Conservation (phyloP, 495 filamentous ascomycete species). For the Paragyromitra xinjiangensis region DNA sequence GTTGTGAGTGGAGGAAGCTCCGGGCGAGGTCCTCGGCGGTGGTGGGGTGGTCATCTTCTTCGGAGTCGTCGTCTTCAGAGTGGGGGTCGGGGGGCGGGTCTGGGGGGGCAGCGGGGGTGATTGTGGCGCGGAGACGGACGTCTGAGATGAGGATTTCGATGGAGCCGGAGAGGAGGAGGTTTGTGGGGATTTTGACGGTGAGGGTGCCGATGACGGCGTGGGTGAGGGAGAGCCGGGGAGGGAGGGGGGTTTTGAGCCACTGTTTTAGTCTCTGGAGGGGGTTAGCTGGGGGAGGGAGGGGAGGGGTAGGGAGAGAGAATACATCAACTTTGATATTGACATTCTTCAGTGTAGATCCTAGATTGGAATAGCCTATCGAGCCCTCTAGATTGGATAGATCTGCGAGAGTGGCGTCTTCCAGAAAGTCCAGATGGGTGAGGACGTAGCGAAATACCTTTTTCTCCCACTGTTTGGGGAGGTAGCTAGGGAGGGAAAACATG, state of each 20-base stretch:
- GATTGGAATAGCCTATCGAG: conserved; percentile 47
- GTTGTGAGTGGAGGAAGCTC: conserved; percentile 86
- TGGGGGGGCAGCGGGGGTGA: conserved; percentile 39
- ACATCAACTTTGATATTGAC: conserved; percentile 57
- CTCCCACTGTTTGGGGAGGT: conserved; percentile 53
- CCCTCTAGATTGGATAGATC: conserved; percentile 54
- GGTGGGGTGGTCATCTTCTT: conserved; percentile 64
- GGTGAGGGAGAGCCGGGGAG: conserved; percentile 38
- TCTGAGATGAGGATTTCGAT: conserved; percentile 54
- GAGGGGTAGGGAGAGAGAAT: background rate
- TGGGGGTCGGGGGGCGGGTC: conserved; percentile 12
- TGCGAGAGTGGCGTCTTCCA: conserved; percentile 54
- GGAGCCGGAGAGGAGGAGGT: conserved; percentile 51
- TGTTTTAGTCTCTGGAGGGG: conserved; percentile 46
- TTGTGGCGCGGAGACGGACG: conserved; percentile 37
- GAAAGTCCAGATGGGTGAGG: conserved; percentile 49
- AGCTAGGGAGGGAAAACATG: conserved; percentile 51
- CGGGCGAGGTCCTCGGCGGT: conserved; percentile 84
- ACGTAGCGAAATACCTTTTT: conserved; percentile 56
- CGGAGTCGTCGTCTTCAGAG: conserved; percentile 3
- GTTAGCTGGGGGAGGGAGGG: background rate
- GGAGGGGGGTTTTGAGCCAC: conserved; percentile 24
- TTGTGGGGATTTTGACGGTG: conserved; percentile 55
- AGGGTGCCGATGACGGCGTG: conserved; percentile 56
- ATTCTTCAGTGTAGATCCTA: conserved; percentile 50